Evolutionary conservation across 1,284 basidiomycete genomes (phyloP), one percentile per base, ranked within the genome.

Genomic region (Hortiboletus rubellus): DNA sequence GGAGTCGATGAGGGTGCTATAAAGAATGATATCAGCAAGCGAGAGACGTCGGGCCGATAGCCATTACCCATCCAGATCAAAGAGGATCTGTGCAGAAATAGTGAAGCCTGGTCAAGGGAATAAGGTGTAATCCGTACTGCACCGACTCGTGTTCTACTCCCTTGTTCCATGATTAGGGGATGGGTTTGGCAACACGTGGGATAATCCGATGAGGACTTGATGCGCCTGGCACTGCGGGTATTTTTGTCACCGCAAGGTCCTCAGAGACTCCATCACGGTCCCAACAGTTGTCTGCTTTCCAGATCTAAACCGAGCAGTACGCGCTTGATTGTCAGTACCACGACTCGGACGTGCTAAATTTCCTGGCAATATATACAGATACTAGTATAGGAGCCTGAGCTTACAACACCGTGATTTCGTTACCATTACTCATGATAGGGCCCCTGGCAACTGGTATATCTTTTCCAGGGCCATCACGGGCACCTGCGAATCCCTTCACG

Each of bases 41-140:
- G 41, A 49, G 52, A 34, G 51, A 12, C 7, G 7, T 18, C 9
- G 27, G 37, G 36, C 7, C 12, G 41, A 54, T 36, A 14, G 52
- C 49, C 66, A 73, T 71, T 63, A 86, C 86, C 86, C 86, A 66
- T 88, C 86, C 78, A 87, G 82, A 71, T 88, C 86, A 65, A 88
- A 88, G 43, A 88, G 75, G 61, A 87, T 78, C 85, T 79, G 62
- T 46, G 59, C 17, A 17, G 60, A 60, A 58, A 62, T 50, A 36
- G 54, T 61, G 40, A 58, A 55, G 22, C n/a, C 24, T 24, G 30
- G 49, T 54, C 44, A 50, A 46, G 22, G 12, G 27, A 48, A 49
- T 1, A 44, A 18, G 31, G 24, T 15, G 18, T 22, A 15, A 38
- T n/a, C 42, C 69, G 14, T 63, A 70, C 69, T 50, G 72, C 69